A percentile compares a stretch with the other conserved stretches of the same genome.
Evolutionary conservation across 805 yeast species (phyloP).

Genomic region (Blastobotrys mokoenaii): DNA sequence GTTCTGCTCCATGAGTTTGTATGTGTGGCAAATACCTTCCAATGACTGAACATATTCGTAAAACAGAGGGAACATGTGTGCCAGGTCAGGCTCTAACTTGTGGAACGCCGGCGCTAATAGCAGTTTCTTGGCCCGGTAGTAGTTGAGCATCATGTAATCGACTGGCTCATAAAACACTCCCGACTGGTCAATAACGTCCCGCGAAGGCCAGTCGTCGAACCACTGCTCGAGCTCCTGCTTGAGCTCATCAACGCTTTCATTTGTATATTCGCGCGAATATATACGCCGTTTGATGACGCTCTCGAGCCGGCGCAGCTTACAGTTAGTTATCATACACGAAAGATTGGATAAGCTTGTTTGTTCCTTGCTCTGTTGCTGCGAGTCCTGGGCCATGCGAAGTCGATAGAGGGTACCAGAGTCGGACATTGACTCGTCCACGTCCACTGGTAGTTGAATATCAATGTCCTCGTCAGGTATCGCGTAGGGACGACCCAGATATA

Average conservation of each 20-base stretch:
- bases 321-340: slow-evolving; percentile 8
- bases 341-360: not conserved
- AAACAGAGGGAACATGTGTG: slow-evolving; percentile 3
- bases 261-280: slow-evolving; percentile 4
- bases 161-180: slow-evolving; percentile 4
- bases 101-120: slow-evolving; percentile 9
- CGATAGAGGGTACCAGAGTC: slow-evolving; percentile 1
- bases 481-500: slow-evolving; percentile 7
- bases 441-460: slow-evolving; percentile 9
- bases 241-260: slow-evolving; percentile 1
- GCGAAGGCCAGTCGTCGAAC: slow-evolving; percentile 4
- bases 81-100: slow-evolving; percentile 2
- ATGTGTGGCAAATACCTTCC: slow-evolving; percentile 10
- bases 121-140: slow-evolving; percentile 10
- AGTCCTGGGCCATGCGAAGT: slow-evolving; percentile 4
- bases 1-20: slow-evolving; percentile 5
- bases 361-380: not conserved
- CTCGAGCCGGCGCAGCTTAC: slow-evolving; percentile 11
- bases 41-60: slow-evolving; percentile 5
- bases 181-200: not conserved
- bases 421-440: slow-evolving; percentile 6
- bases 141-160: slow-evolving; percentile 7
- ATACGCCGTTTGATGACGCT: slow-evolving; percentile 7
- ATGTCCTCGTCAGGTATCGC: slow-evolving; percentile 10
- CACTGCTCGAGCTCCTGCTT: slow-evolving; percentile 6